Percentiles rank a stretch among this genome's conserved stretches.
These are phyloP conservation scores for Phlyctochytrium bullatum DNA, from an alignment of 192 early-diverging fungal species.

Conservation along the genomic window DNA sequence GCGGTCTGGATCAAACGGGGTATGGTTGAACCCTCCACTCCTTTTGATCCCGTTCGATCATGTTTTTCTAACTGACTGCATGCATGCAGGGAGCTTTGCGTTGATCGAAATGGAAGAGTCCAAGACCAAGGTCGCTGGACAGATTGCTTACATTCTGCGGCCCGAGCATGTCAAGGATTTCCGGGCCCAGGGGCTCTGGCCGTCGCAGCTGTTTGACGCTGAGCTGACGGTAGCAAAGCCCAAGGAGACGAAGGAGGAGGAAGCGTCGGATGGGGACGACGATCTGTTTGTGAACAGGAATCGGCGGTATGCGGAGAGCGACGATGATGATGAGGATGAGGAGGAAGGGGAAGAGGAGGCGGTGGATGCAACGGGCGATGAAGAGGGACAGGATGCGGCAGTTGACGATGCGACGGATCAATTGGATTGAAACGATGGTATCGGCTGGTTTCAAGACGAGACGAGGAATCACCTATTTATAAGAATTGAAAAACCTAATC, in stretches of 20 bases:
- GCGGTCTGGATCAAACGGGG: background rate
- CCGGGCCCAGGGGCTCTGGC: background rate
- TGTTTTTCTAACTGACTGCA: too few species aligned
- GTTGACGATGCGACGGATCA: too few species aligned
- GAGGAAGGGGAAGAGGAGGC: background rate
- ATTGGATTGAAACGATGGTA: too few species aligned
- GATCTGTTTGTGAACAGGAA: slow-evolving; percentile 1
- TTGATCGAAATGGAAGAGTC: too few species aligned
- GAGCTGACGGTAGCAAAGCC: too few species aligned
- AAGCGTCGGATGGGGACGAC: background rate
- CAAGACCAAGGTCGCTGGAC: background rate
- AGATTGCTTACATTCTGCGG: background rate
- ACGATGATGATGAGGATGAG: background rate
- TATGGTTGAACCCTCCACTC: too few species aligned
- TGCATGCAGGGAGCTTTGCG: too few species aligned
- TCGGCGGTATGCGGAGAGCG: background rate
- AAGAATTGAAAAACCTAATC: too few species aligned
- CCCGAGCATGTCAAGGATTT: slow-evolving; percentile 2
- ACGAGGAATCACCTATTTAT: too few species aligned
- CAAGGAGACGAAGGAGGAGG: background rate
- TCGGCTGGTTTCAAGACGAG: too few species aligned
- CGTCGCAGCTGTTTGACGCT: background rate
- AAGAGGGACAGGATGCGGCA: too few species aligned
- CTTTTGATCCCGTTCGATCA: too few species aligned
- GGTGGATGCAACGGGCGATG: background rate